phyloP scores from a whole-genome alignment of 2,329 filamentous ascomycete genomes.

The Penicillium expansum region DNA sequence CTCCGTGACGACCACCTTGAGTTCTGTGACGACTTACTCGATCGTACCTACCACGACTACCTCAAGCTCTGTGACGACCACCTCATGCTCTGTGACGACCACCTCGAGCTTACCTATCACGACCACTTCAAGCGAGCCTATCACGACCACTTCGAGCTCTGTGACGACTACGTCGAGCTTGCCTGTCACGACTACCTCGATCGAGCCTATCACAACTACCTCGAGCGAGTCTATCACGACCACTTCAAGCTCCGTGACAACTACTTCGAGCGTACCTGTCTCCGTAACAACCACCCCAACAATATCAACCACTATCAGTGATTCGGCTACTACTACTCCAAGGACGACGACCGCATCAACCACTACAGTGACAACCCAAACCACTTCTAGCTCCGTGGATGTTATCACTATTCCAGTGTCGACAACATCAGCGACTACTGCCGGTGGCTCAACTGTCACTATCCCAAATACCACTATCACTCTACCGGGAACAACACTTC shows the following conservation, averaged over 20 bases:
- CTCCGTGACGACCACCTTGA: background rate
- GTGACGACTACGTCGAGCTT: background rate
- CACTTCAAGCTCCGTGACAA: background rate
- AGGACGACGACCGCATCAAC: background rate
- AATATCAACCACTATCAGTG: background rate
- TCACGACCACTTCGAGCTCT: background rate
- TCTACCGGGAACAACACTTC: background rate
- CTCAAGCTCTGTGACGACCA: background rate
- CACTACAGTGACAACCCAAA: background rate
- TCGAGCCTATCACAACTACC: background rate
- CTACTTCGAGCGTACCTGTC: background rate
- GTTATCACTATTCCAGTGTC: background rate
- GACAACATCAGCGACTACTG: background rate
- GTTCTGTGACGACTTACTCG: no score
- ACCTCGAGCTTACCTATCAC: background rate
- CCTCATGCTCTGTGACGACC: background rate
- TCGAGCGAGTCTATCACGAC: background rate
- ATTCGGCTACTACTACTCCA: background rate
- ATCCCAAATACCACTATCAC: slow-evolving; percentile 3
- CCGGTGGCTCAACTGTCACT: slow-evolving; percentile 7
- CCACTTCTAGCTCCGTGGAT: background rate
- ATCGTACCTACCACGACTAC: background rate
- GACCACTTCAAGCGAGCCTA: background rate
- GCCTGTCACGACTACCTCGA: background rate
- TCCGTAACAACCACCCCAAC: background rate